Conservation (phyloP, 108 stramenopile genomes). For the Conticribra guillardii region DNA sequence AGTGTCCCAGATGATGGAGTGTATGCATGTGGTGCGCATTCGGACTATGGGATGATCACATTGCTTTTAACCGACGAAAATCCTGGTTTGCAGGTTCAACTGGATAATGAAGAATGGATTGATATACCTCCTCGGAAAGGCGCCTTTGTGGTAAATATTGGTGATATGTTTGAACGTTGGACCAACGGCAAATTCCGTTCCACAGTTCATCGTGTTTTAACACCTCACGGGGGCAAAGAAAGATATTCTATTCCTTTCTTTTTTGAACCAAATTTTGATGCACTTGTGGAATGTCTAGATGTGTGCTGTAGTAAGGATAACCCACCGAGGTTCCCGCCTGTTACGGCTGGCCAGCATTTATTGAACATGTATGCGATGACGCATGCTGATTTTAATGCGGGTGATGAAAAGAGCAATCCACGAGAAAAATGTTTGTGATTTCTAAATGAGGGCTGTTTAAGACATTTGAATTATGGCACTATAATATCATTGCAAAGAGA, state of each 20-base stretch:
- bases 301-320: constrained; percentile 29
- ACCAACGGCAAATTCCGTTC: constrained; percentile 71
- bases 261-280: constrained; percentile 67
- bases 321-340: constrained; percentile 53
- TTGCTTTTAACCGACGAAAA: constrained; percentile 63
- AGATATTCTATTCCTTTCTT: constrained; percentile 81
- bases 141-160: constrained; percentile 85
- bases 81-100: constrained; percentile 66
- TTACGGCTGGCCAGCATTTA: constrained; percentile 57
- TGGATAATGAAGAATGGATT: constrained; percentile 50
- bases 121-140: constrained; percentile 60
- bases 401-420: too few relatives aligned
- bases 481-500: too few relatives aligned
- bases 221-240: constrained; percentile 33
- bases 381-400: constrained; percentile 50
- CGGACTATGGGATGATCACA: constrained; percentile 70
- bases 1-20: constrained; percentile 55
- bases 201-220: constrained; percentile 78
- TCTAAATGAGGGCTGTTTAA: too few relatives aligned
- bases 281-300: constrained; percentile 40
- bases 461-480: too few relatives aligned
- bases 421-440: too few relatives aligned
- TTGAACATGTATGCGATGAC: constrained; percentile 61
- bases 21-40: constrained; percentile 72
- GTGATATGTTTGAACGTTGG: constrained; percentile 86